Evolutionary conservation across 2,329 filamentous ascomycete genomes (phyloP).

Genomic region (Fusarium circinatum): DNA sequence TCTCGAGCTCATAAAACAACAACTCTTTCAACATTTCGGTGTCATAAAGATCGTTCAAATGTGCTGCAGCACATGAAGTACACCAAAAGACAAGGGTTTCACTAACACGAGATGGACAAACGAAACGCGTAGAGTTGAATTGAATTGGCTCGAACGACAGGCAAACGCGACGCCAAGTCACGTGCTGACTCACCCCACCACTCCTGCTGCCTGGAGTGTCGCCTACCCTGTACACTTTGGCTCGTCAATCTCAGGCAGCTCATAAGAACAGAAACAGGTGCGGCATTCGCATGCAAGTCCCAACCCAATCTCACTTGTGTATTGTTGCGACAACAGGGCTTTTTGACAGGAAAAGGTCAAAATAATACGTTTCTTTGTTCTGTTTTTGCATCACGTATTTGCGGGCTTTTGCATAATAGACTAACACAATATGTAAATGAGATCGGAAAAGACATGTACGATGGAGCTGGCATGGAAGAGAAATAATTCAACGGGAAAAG

Average conservation of each 20-base stretch:
- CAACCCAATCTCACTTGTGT: neutral
- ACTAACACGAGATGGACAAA: neutral
- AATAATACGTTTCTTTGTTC: neutral
- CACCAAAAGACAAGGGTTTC: neutral
- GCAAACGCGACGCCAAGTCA: conserved; percentile 36
- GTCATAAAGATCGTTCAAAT: neutral
- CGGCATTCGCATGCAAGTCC: neutral
- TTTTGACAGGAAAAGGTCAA: neutral
- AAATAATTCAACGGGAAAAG: neutral
- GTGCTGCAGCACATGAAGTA: neutral
- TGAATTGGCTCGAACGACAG: neutral
- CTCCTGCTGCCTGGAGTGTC: conserved; percentile 13
- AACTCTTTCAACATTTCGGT: conserved; percentile 8
- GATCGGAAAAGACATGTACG: neutral
- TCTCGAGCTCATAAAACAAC: neutral
- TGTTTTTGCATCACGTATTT: neutral
- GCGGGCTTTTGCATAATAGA: neutral
- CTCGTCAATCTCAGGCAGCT: no score
- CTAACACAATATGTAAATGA: no score
- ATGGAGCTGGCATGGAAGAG: neutral
- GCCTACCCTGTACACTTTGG: neutral
- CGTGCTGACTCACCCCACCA: conserved; percentile 6
- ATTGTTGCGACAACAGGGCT: neutral
- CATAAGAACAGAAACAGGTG: neutral
- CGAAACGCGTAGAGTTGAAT: conserved; percentile 19